phyloP scores from a whole-genome alignment of 2,329 filamentous ascomycete species.

The Eurotiales sp. region DNA sequence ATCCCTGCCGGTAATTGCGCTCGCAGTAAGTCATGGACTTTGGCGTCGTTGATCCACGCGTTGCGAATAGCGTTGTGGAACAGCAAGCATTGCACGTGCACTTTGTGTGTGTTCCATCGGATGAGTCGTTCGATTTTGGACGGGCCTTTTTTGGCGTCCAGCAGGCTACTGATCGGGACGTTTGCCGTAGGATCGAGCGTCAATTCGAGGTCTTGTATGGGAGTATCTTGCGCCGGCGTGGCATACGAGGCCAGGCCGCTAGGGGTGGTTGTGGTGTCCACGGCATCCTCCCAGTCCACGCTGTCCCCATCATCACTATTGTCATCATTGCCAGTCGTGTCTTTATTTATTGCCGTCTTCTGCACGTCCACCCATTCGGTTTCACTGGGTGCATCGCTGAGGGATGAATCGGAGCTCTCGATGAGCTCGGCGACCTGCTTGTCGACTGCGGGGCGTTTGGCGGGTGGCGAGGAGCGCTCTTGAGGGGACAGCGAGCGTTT shows the following conservation, averaged over 20 bases:
- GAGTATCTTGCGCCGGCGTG: conserved; percentile 9
- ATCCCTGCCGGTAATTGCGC: conserved; percentile 67
- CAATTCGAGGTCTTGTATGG: conserved; percentile 62
- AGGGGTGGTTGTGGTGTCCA: conserved; percentile 32
- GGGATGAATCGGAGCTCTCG: conserved; percentile 29
- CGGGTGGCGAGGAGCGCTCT: conserved; percentile 26
- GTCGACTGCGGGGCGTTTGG: conserved; percentile 32
- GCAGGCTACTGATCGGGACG: conserved; percentile 55
- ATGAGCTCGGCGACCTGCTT: conserved; percentile 21
- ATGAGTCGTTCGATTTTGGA: conserved; percentile 80
- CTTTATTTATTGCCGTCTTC: conserved; percentile 24
- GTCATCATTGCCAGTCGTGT: conserved; percentile 21
- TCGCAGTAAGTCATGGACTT: conserved; percentile 71
- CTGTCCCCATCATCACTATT: conserved; percentile 50
- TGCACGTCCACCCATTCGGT: conserved; percentile 14
- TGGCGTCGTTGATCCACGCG: conserved; percentile 72
- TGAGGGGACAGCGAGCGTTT: conserved; percentile 36
- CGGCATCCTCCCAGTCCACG: conserved; percentile 58
- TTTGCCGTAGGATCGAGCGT: conserved; percentile 56
- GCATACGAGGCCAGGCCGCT: conserved; percentile 17
- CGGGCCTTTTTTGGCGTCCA: conserved; percentile 72
- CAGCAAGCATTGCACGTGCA: conserved; percentile 83
- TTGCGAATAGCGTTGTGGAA: conserved; percentile 89
- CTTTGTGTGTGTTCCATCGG: conserved; percentile 73
- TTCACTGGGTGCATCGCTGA: conserved; percentile 32